Conservation (phyloP, 1,139 yeast genomes). For the Kluyveromyces marxianus region DNA sequence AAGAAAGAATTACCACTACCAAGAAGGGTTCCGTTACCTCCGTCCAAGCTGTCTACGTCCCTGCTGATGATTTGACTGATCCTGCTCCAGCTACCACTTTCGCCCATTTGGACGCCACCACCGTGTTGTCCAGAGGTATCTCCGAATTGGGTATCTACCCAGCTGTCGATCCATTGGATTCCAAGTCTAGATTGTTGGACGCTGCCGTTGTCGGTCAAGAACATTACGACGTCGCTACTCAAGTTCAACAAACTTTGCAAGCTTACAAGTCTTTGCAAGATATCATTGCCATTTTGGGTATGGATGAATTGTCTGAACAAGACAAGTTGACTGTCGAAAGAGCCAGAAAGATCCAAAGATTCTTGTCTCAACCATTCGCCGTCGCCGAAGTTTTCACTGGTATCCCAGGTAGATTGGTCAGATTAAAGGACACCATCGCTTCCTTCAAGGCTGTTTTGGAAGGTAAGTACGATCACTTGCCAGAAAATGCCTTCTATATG, state of each 20-base stretch:
- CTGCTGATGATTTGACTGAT: constrained; percentile 99
- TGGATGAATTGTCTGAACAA: constrained; percentile 98
- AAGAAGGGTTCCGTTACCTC: constrained; percentile 99
- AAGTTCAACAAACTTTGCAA: constrained; percentile 97
- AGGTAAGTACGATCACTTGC: constrained; percentile 97
- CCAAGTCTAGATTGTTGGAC: constrained; percentile 97
- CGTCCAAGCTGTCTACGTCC: constrained; percentile 99
- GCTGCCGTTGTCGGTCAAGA: constrained; percentile 97
- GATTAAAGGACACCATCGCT: constrained; percentile 87
- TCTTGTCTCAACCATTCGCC: constrained; percentile 99
- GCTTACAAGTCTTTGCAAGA: constrained; percentile 99
- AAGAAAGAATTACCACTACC: constrained; percentile 99
- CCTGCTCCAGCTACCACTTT: constrained; percentile 99
- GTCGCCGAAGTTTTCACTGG: constrained; percentile 99
- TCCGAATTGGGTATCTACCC: constrained; percentile 99
- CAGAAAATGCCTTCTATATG: constrained; percentile 99
- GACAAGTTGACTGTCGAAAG: constrained; percentile 99
- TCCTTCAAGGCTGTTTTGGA: constrained; percentile 97
- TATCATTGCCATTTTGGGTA: constrained; percentile 99
- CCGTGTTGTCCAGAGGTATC: constrained; percentile 99
- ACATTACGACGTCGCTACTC: constrained; percentile 92
- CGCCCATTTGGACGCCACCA: constrained; percentile 99
- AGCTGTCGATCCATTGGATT: constrained; percentile 99
- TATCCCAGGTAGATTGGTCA: constrained; percentile 95
- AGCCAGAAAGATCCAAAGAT: constrained; percentile 99